Evolutionary conservation across 75 land plant genomes (phyloP), one percentile per base, ranked within the genome.

Genomic region (Selaginella tamariscina): DNA sequence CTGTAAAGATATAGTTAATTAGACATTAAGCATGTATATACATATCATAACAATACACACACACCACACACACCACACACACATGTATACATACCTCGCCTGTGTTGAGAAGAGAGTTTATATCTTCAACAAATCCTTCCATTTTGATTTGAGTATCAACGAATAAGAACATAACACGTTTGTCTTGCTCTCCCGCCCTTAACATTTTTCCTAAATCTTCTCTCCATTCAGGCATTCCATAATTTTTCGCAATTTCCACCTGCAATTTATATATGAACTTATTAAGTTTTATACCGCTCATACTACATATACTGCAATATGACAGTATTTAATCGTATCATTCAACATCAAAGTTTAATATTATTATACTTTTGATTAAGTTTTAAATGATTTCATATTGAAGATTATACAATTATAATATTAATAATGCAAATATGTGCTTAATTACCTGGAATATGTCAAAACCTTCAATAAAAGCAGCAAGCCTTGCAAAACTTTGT

Each of bases 51-150:
- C 63, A n/a, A 60, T 24, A 60, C n/a, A 22, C 13, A 13, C 18
- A 49, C 20, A n/a, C n/a, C n/a, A n/a, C n/a, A n/a, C n/a, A n/a
- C n/a, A n/a, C n/a, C n/a, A n/a, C n/a, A n/a, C n/a, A 49, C 20
- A 13, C 20, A 49, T 20, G 13, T 13, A 59, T 31, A 9, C 18
- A 24, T 29, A 73, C 75, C 75, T 73, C 75, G 23, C 75, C 75
- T 8, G 75, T 73, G 54, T 73, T 73, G 24, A 73, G 63, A 67
- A 73, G 75, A 27, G 75, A 73, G 56, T 73, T 73, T 39, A 73
- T 73, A 31, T 73, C 75, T 73, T 73, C 75, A 1, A 73, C 71
- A 68, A 73, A 73, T 1, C 75, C 75, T 66, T 73, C 75, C 28
- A 73, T 1, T 56, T 73, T 73, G 15, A 73, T 73, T 73, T 73